Base-by-base conservation (phyloP, 75 land plant species). In the Chamaecyparis obtusa region DNA sequence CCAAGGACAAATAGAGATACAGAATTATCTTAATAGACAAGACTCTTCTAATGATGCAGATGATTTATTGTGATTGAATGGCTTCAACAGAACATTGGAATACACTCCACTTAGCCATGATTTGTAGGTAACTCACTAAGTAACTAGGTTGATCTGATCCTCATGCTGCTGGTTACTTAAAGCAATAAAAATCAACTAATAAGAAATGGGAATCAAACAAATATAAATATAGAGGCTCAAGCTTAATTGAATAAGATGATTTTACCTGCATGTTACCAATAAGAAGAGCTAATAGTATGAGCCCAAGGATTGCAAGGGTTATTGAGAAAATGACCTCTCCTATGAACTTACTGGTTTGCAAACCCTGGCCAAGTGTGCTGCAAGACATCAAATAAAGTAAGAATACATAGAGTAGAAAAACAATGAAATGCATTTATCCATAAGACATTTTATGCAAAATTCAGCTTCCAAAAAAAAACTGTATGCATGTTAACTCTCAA, bases 201-300 rank as follows among this genome's bases (percentile, higher is more conserved):
- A 81, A 46, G 1, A 78, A 15, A 78, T 78, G 27, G 44, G 41
- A 24, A 81, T 44, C 54, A 81, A 27, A 44, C 21, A 46, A 44
- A n/a, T 44, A 27, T 44, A 27, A 44, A 24, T 11, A 44, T 41
- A 46, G 30, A 3, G 9, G 54, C 33, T 46, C 32, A 3, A 10
- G 4, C 14, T 2, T 37, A 44, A 5, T n/a, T 27, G 32, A 46
- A 44, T 81, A 1, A 27, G 33, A 39, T 24, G 41, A 78, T 78
- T 16, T 81, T 92, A 95, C 97, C 97, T 95, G 95, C 97, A 95
- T 95, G 79, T 95, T 94, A 30, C 95, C 97, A 86, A 95, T 94
- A 49, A 94, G 89, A 19, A 91, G 93, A 14, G 94, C 97, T 87
- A 95, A 95, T 32, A 95, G 92, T 54, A 93, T 91, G 60, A 95